A percentile compares a stretch with the other conserved stretches of the same genome.
Conservation (phyloP, 2,329 filamentous ascomycete species). For the Cercospora brassicicola region DNA sequence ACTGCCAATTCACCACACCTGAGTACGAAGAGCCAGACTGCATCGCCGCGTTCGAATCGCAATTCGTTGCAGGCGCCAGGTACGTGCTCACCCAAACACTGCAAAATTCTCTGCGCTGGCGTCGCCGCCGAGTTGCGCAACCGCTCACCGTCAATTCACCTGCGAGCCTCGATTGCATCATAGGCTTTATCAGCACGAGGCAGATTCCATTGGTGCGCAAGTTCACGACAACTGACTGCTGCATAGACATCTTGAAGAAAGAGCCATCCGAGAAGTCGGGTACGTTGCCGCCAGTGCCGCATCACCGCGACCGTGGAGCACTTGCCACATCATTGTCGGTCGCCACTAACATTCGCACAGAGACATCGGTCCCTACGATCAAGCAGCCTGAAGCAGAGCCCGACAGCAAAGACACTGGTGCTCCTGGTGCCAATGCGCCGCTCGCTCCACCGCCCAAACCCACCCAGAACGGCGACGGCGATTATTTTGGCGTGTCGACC, state of each 20-base stretch:
- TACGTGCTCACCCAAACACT: slow-evolving; percentile 25
- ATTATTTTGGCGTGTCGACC: slow-evolving; percentile 53
- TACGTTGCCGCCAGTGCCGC: slow-evolving; percentile 14
- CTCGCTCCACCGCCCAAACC: slow-evolving; percentile 56
- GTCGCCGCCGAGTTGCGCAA: not conserved
- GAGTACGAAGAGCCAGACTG: slow-evolving; percentile 28
- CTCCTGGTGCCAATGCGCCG: slow-evolving; percentile 47
- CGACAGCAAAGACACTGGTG: slow-evolving; percentile 33
- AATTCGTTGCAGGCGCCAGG: slow-evolving; percentile 29
- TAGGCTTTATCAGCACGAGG: slow-evolving; percentile 4
- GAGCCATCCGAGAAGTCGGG: slow-evolving; percentile 26
- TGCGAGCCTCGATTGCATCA: slow-evolving; percentile 7
- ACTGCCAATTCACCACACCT: slow-evolving; percentile 33
- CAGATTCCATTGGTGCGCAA: slow-evolving; percentile 7
- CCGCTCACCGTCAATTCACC: not conserved
- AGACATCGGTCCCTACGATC: slow-evolving; percentile 36
- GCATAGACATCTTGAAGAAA: slow-evolving; percentile 25
- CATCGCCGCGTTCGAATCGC: slow-evolving; percentile 32
- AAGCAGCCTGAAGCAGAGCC: slow-evolving; percentile 37
- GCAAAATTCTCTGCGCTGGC: not conserved
- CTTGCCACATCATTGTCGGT: slow-evolving; percentile 4
- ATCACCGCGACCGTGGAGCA: not conserved
- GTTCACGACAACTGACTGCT: slow-evolving; percentile 18
- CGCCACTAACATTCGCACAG: slow-evolving; percentile 16
- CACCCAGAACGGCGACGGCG: slow-evolving; percentile 46